Evolutionary conservation across 2,329 filamentous ascomycete genomes (phyloP), one percentile per base, ranked within the genome.

Genomic region (Nannizziopsis arthrosporioides): DNA sequence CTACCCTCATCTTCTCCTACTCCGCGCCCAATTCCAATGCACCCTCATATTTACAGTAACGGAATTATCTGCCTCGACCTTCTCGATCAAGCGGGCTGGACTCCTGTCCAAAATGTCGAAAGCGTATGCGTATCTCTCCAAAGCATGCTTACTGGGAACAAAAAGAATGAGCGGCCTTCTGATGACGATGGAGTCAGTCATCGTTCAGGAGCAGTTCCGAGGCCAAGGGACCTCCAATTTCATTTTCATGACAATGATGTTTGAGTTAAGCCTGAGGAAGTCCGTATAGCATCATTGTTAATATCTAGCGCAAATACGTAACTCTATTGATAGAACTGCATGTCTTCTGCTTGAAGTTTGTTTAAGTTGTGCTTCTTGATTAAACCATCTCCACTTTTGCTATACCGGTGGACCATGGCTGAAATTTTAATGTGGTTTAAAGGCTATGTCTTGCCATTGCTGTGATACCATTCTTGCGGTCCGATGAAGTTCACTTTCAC

Each of bases 31-130:
- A 89, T 98, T 59, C 92, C 92, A 1, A 89, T 94, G 65, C 92
- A 98, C 61, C 92, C 92, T 2, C 92, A 98, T 70, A 85, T 98
- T 66, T 98, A 98, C 72, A 92, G 85, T 58, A 98, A 98, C 67
- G 92, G 92, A 58, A 94, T 96, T 65, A 98, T 98, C 63, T 98
- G 92, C 61, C 82, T 98, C 42, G 92, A 98, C 59, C 77, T 98
- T 1, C 80, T 98, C 7, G 87, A 87, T 45, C 73, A 77, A 8
- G 82, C 87, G 54, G 92, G 92, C 49, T 98, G 92, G 92, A 92
- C 84, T 42, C 92, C 92, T 0, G 90, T 98, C 0, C 92, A 98
- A 63, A 95, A 90, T 51, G 92, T 95, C 7, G 90, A 96, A 71
- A 94, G 85, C 60, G 82, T 98, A 19, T 95, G 88, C 71, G 92